A percentile compares a stretch with the other conserved stretches of the same genome.
Evolutionary conservation across 2,329 filamentous ascomycete species (phyloP).

Genomic region (Lanzia echinophila): DNA sequence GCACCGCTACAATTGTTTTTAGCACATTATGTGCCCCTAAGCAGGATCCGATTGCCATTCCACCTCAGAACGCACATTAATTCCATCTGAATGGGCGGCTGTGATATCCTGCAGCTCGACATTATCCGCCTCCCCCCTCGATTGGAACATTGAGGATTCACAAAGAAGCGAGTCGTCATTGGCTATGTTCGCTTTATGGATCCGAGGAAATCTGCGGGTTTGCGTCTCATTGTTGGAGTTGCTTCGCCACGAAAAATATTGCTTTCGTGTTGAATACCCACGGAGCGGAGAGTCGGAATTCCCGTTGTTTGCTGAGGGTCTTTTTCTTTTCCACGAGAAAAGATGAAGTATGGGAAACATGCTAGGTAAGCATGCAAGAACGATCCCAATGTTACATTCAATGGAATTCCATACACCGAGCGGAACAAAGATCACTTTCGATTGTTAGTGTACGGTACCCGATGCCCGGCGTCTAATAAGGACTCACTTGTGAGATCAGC

Average conservation of each 20-base stretch:
- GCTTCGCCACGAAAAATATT: not conserved
- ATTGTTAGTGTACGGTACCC: not conserved
- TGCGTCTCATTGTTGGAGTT: not conserved
- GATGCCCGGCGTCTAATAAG: too few relatives aligned
- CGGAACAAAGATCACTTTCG: not conserved
- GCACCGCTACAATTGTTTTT: too few relatives aligned
- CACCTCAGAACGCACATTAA: not conserved
- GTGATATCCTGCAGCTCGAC: not conserved
- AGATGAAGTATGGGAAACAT: not conserved
- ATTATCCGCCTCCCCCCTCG: not conserved
- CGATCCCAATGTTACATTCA: not conserved
- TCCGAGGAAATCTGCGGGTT: not conserved
- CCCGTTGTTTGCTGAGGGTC: not conserved
- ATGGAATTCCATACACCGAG: not conserved
- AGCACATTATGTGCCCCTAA: not conserved
- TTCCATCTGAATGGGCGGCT: not conserved
- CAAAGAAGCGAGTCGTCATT: not conserved
- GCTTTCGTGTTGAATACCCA: not conserved
- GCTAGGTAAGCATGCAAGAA: not conserved
- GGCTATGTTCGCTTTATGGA: not conserved
- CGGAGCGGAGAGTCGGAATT: not conserved
- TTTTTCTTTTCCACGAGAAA: not conserved
- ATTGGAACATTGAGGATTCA: not conserved
- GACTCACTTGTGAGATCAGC: not conserved
- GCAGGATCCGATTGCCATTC: not conserved